Evolutionary conservation across 2,329 filamentous ascomycete species (phyloP), one percentile per base, ranked within the genome.

Genomic region (Paecilomyces formosus): DNA sequence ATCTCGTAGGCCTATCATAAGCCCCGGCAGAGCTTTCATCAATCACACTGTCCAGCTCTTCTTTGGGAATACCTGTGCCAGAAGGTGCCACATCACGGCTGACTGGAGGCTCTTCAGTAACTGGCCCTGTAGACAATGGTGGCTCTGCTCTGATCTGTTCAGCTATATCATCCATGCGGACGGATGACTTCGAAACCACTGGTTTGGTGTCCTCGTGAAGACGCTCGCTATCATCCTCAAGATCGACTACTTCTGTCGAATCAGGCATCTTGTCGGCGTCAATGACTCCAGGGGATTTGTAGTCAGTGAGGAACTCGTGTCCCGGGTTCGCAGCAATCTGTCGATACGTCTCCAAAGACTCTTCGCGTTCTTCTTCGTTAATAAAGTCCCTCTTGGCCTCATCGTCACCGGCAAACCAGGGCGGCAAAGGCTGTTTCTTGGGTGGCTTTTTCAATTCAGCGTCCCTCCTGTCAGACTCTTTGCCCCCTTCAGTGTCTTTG

Each of bases 401-500:
- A n/a, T 67, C 67, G 5, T 70, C 65, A 5, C 65, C 72, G 54
- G 71, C 68, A 61, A 81, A 81, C 78, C 78, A 81, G 6, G 76
- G 76, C 5, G 78, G 78, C 35, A 79, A 64, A 28, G 72, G 69
- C 26, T 74, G 3, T 63, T 45, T 55, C 68, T 66, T 15, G 63
- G 61, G 22, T 67, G 66, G 21, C 71, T 70, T 30, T 65, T 62
- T 51, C 21, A 65, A 58, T 22, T 81, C 79, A 62, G 78, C 83
- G 57, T 88, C 82, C 65, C 92, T 90, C 0, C 88, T 88, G 22
- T 88, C 88, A 39, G 84, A 56, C 77, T 76, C 63, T 73, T 79
- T 66, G 78, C 78, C 76, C 76, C 80, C 65, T 78, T 83, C 72
- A 78, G 82, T 71, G 75, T 81, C 28, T 76, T 78, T 13, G 77